Evolutionary conservation across 768 basidiomycete species (phyloP).

Genomic region (Russula compacta): DNA sequence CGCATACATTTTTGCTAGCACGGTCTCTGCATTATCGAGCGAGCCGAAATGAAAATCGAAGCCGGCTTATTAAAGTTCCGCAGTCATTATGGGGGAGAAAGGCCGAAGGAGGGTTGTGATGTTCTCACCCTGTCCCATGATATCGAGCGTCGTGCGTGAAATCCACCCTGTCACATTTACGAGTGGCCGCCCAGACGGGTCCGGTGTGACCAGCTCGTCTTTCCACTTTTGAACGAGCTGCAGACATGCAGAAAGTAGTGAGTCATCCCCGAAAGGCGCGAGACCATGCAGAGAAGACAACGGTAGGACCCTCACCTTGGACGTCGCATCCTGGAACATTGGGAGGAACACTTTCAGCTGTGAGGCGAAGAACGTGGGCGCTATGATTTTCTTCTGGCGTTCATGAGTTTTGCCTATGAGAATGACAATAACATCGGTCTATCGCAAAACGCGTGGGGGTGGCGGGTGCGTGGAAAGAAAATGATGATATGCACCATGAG

Average conservation of each 20-base stretch:
- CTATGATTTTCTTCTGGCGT: conserved; percentile 22
- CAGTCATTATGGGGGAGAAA: background rate
- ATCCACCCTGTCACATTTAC: conserved; percentile 21
- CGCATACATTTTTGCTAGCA: conserved; percentile 21
- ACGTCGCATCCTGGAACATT: conserved; percentile 17
- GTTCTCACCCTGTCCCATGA: conserved; percentile 24
- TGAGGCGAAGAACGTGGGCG: conserved; percentile 21
- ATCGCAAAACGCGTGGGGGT: no score
- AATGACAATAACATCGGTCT: background rate
- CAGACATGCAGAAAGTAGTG: background rate
- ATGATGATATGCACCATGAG: conserved; percentile 12
- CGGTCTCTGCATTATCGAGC: conserved; percentile 20
- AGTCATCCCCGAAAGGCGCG: no score
- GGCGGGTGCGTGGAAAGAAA: background rate
- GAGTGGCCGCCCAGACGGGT: background rate
- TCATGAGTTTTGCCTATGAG: conserved; percentile 19
- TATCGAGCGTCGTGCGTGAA: conserved; percentile 23
- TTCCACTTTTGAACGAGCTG: conserved; percentile 24
- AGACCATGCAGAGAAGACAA: background rate
- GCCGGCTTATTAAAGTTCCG: conserved; percentile 15
- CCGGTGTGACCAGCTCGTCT: conserved; percentile 13
- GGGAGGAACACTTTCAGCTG: conserved; percentile 22
- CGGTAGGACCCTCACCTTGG: conserved; percentile 15
- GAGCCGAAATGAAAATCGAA: conserved; percentile 23
- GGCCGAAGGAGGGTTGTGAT: background rate